These are phyloP conservation scores for Inosperma sp. DNA, from an alignment of 768 basidiomycete species.

Conservation along the genomic window DNA sequence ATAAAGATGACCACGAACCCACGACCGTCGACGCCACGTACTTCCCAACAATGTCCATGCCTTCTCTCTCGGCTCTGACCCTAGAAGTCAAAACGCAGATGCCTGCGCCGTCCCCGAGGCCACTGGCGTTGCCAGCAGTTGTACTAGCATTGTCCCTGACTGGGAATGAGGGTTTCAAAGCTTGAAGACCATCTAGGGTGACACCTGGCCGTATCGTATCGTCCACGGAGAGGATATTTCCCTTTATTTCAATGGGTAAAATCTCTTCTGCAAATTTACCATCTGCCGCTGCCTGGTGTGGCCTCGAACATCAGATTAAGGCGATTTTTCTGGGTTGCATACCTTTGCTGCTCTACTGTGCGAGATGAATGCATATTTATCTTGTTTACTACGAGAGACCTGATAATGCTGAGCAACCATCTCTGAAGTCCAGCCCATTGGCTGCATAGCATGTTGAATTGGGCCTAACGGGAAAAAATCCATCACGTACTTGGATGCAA, in stretches of 20 bases:
- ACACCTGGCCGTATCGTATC: conserved; percentile 88
- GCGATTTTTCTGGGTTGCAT: too few relatives aligned
- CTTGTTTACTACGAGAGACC: conserved; percentile 78
- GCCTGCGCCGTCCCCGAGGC: conserved; percentile 91
- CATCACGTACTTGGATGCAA: conserved; percentile 58
- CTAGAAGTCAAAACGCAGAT: conserved; percentile 80
- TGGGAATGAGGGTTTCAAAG: conserved; percentile 84
- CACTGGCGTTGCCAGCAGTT: conserved; percentile 84
- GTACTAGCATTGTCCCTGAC: conserved; percentile 68
- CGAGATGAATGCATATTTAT: conserved; percentile 84
- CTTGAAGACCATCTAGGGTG: conserved; percentile 67
- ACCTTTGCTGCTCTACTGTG: conserved; percentile 76
- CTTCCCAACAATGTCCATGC: conserved; percentile 77
- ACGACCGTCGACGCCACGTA: conserved; percentile 75
- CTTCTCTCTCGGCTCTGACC: conserved; percentile 67
- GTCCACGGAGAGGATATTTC: conserved; percentile 62
- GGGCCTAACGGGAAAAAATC: background rate
- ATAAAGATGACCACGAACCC: conserved; percentile 41
- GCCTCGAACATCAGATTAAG: background rate
- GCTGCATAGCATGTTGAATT: conserved; percentile 36
- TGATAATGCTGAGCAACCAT: conserved; percentile 79
- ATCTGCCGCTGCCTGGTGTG: conserved; percentile 50
- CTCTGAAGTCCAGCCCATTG: conserved; percentile 96
- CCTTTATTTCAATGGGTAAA: conserved; percentile 75
- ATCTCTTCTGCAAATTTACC: conserved; percentile 88